These are phyloP conservation scores for Yarrowia sp. DNA, from an alignment of 805 yeast species.

Conservation along the genomic window DNA sequence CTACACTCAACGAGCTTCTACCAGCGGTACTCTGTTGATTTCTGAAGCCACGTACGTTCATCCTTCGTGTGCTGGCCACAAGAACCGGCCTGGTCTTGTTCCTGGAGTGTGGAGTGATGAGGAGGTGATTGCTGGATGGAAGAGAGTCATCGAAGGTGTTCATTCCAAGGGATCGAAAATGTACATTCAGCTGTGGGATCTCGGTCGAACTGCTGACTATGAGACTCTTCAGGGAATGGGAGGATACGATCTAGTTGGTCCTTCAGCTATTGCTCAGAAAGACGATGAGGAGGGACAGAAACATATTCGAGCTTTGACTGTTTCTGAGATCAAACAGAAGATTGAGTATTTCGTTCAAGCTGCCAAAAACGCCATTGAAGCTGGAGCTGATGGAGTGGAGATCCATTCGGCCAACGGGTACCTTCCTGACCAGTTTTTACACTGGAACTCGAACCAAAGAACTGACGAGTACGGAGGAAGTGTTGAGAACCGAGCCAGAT, in stretches of 20 bases:
- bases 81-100: conserved; percentile 2
- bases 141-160: not conserved
- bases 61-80: not conserved
- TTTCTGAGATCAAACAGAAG: conserved; percentile 1
- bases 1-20: not conserved
- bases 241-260: not conserved
- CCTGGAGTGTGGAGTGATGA: conserved; percentile 3
- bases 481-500: not conserved
- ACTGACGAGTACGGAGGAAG: not conserved
- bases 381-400: conserved; percentile 15
- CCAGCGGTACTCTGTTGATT: not conserved
- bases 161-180: not conserved
- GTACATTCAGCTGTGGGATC: not conserved
- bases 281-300: not conserved
- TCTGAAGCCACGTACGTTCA: not conserved
- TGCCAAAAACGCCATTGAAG: not conserved
- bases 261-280: not conserved
- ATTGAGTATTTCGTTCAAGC: not conserved
- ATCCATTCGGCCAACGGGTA: conserved; percentile 4
- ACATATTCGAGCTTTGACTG: not conserved
- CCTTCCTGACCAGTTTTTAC: conserved; percentile 6
- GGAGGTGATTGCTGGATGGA: not conserved
- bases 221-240: not conserved
- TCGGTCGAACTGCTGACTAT: not conserved
- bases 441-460: conserved; percentile 10